A percentile compares a stretch with the other conserved stretches of the same genome.
phyloP scores from a whole-genome alignment of 2,329 filamentous ascomycete species.

The Dryadomyces quercivorus region DNA sequence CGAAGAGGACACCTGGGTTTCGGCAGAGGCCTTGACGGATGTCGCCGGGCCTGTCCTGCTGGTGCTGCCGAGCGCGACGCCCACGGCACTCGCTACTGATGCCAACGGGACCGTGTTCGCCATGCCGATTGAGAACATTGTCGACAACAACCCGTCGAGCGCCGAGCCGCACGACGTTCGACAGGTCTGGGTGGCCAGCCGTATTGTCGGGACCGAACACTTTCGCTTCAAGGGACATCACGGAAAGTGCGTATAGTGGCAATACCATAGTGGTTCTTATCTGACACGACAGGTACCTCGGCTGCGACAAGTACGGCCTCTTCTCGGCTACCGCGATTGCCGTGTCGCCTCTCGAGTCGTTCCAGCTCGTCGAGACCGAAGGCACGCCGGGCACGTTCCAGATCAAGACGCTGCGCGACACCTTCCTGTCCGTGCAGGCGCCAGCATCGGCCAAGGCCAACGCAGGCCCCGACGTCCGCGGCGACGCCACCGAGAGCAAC shows the following conservation, averaged over 20 bases:
- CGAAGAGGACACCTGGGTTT: slow-evolving; percentile 84
- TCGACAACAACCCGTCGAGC: slow-evolving; percentile 69
- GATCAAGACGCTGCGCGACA: slow-evolving; percentile 60
- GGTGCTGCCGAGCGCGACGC: slow-evolving; percentile 62
- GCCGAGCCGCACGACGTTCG: slow-evolving; percentile 93
- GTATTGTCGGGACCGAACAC: slow-evolving; percentile 67
- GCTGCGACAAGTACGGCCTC: slow-evolving; percentile 72
- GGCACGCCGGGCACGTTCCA: slow-evolving; percentile 62
- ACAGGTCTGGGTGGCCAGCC: slow-evolving; percentile 88
- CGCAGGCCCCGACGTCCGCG: slow-evolving; percentile 53
- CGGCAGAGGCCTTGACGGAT: slow-evolving; percentile 61
- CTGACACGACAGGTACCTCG: slow-evolving; percentile 52
- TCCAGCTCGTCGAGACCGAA: slow-evolving; percentile 50
- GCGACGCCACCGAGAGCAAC: slow-evolving; percentile 56
- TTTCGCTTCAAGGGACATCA: slow-evolving; percentile 85
- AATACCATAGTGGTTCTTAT: not conserved
- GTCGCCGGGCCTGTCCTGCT: slow-evolving; percentile 73
- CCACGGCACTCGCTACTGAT: slow-evolving; percentile 73
- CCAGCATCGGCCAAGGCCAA: slow-evolving; percentile 34
- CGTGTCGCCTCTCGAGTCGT: slow-evolving; percentile 73
- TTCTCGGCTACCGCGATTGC: slow-evolving; percentile 69
- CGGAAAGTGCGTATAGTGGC: slow-evolving; percentile 47
- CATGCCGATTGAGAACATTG: slow-evolving; percentile 71
- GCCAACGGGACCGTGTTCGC: slow-evolving; percentile 78
- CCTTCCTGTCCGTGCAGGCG: slow-evolving; percentile 53